phyloP scores from a whole-genome alignment of 495 filamentous ascomycete species.

The Chaetomium fimeti region DNA sequence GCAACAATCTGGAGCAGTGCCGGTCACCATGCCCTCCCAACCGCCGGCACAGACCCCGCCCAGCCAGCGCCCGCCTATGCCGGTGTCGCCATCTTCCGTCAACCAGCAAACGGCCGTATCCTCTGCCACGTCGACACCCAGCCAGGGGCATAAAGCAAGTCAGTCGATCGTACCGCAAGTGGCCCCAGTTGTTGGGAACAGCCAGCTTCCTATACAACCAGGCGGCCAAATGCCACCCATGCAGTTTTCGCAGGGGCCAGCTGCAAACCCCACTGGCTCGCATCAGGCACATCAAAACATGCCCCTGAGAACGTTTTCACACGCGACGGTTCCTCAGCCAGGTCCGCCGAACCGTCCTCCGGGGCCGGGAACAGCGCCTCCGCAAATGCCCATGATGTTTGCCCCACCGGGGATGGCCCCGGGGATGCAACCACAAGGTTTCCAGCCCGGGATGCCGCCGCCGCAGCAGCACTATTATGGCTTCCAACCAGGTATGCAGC shows the following conservation, averaged over 20 bases:
- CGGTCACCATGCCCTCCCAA: neutral
- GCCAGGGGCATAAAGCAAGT: neutral
- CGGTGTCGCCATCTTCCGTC: neutral
- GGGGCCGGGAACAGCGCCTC: conserved; percentile 17
- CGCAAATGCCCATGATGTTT: conserved; percentile 14
- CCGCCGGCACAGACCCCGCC: neutral
- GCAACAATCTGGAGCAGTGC: neutral
- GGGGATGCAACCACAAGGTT: neutral
- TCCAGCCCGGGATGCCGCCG: neutral
- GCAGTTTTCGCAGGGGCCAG: neutral
- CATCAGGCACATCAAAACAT: neutral
- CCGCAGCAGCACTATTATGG: conserved; percentile 10
- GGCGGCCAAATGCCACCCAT: neutral
- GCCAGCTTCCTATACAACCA: neutral
- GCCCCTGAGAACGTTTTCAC: conserved; percentile 7
- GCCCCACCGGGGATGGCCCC: conserved; percentile 6
- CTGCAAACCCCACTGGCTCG: neutral
- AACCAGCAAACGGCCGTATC: neutral
- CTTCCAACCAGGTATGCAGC: conserved; percentile 13
- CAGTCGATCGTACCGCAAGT: neutral
- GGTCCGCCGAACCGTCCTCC: conserved; percentile 9
- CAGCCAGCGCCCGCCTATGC: neutral
- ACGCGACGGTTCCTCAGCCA: neutral
- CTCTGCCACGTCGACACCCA: neutral
- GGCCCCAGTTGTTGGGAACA: neutral